Conservation (phyloP, 1,139 yeast species). For the Suhomyces coccinellae region DNA sequence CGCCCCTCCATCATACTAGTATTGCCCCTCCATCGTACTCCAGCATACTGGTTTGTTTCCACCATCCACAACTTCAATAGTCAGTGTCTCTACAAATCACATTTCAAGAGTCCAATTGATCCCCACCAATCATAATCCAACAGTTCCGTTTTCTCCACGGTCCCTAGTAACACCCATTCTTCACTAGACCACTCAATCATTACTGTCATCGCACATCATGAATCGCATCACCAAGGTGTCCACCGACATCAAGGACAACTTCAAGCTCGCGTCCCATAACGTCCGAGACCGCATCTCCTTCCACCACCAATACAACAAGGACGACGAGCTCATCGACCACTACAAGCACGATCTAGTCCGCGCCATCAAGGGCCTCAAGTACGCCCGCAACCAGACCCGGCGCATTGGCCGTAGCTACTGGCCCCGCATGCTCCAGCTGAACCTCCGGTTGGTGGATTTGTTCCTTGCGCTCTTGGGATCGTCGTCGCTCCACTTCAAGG, state of each 20-base stretch:
- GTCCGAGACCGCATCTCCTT: conserved; percentile 20
- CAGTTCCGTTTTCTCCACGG: too few relatives aligned
- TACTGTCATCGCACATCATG: too few relatives aligned
- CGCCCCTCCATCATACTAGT: too few relatives aligned
- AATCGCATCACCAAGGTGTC: conserved; percentile 8
- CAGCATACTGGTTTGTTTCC: too few relatives aligned
- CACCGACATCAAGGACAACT: conserved; percentile 15
- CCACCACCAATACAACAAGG: conserved; percentile 28
- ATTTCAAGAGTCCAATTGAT: too few relatives aligned
- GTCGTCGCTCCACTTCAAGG: conserved; percentile 44
- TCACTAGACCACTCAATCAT: too few relatives aligned
- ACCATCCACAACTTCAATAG: too few relatives aligned
- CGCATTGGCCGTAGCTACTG: conserved; percentile 35
- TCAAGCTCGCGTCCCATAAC: conserved; percentile 16
- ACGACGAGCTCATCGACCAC: conserved; percentile 43
- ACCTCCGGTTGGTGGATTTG: conserved; percentile 32
- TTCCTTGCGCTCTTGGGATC: conserved; percentile 39
- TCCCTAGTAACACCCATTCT: too few relatives aligned
- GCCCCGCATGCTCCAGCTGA: conserved; percentile 37
- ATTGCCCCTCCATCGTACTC: too few relatives aligned
- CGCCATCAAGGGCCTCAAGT: conserved; percentile 46
- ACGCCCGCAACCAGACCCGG: conserved; percentile 36
- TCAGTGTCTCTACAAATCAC: too few relatives aligned
- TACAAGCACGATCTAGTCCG: conserved; percentile 47
- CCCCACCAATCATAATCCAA: too few relatives aligned